Percentiles rank a stretch among this genome's conserved stretches.
These are phyloP conservation scores for Pichia cabralensis DNA, from an alignment of 805 yeast genomes.

Conservation along the genomic window DNA sequence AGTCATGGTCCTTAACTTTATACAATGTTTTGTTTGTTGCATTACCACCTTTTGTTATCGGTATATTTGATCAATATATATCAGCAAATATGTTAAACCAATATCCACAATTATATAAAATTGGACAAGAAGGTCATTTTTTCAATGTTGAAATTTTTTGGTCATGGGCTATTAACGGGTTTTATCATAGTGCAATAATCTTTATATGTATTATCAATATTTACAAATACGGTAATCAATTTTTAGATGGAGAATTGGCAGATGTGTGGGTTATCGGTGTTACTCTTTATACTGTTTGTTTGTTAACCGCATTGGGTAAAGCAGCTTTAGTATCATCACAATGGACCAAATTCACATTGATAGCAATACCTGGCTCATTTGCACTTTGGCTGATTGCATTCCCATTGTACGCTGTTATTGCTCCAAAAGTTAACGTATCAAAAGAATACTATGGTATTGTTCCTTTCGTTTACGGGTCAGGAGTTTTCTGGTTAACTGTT, in stretches of 20 bases:
- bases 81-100: conserved; percentile 81
- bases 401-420: conserved; percentile 79
- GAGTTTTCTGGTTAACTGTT: conserved; percentile 74
- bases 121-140: conserved; percentile 83
- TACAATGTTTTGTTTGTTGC: conserved; percentile 93
- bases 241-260: conserved; percentile 58
- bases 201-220: conserved; percentile 64
- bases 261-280: conserved; percentile 97
- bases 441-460: conserved; percentile 77
- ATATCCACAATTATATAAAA: conserved; percentile 84
- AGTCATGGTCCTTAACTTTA: conserved; percentile 95
- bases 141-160: conserved; percentile 88
- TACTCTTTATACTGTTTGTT: conserved; percentile 77
- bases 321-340: conserved; percentile 86
- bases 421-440: conserved; percentile 77
- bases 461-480: conserved; percentile 63
- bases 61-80: conserved; percentile 94
- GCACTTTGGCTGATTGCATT: conserved; percentile 73
- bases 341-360: conserved; percentile 89
- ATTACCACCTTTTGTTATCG: conserved; percentile 90
- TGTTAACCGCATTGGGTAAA: conserved; percentile 84
- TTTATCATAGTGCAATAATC: conserved; percentile 82
- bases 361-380: conserved; percentile 94
- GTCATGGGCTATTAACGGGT: conserved; percentile 96
- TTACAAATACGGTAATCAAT: conserved; percentile 55